These are phyloP conservation scores for Rosa lucieae DNA, from an alignment of 306 rosid species.

Conservation along the genomic window DNA sequence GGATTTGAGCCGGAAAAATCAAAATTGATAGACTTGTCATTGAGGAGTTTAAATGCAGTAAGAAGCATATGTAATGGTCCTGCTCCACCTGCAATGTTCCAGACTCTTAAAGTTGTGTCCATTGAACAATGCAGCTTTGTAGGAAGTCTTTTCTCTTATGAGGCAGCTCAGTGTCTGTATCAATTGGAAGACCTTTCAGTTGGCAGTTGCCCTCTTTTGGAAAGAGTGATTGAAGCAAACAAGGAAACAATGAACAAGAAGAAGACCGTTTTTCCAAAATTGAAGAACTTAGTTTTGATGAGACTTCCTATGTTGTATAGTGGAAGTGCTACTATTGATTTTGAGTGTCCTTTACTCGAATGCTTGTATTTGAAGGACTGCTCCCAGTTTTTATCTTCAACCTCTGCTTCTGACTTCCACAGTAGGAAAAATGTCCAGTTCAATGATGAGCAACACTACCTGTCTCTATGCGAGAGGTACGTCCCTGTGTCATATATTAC, in stretches of 20 bases:
- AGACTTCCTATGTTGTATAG: not conserved
- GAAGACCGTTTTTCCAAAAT: not conserved
- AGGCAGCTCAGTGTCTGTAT: not conserved
- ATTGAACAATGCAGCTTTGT: not conserved
- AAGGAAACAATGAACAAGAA: not conserved
- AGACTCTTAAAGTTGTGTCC: not conserved
- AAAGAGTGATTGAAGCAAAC: not conserved
- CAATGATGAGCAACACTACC: slow-evolving; percentile 1
- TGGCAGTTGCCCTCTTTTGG: not conserved
- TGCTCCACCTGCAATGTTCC: not conserved
- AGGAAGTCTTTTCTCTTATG: not conserved
- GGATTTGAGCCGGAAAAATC: not conserved
- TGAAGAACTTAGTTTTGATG: not conserved
- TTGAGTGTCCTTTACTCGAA: slow-evolving; percentile 18
- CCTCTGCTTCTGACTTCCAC: not conserved
- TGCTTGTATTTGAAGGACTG: not conserved
- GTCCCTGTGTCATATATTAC: not conserved
- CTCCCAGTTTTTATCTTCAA: not conserved
- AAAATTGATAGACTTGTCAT: not conserved
- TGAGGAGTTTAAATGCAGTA: not conserved
- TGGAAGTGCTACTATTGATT: not conserved
- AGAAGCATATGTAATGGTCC: not conserved
- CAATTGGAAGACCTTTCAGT: not conserved
- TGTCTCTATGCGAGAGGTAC: not conserved
- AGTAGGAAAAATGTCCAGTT: slow-evolving; percentile 12